phyloP scores from a whole-genome alignment of 75 land plant species.

The Sequoia sempervirens region DNA sequence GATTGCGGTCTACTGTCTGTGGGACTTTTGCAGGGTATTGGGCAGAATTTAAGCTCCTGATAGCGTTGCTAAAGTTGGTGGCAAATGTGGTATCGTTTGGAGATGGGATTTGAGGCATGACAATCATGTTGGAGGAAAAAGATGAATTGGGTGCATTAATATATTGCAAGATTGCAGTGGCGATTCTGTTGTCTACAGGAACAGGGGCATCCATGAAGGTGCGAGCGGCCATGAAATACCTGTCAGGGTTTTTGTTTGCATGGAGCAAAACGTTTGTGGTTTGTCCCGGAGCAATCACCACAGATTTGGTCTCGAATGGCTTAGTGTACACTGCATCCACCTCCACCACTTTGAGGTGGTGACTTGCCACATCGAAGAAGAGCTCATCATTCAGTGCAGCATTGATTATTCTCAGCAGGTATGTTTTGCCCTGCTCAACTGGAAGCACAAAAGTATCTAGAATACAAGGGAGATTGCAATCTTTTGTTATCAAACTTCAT shows the following conservation, averaged over 20 bases:
- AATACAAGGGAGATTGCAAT: background rate
- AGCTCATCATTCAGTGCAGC: slow-evolving; percentile 35
- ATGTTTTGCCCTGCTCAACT: slow-evolving; percentile 37
- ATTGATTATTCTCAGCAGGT: slow-evolving; percentile 40
- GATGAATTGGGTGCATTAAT: background rate
- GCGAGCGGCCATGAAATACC: slow-evolving; percentile 28
- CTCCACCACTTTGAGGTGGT: slow-evolving; percentile 21
- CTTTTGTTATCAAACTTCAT: background rate
- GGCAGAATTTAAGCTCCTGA: slow-evolving; percentile 38
- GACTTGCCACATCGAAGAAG: slow-evolving; percentile 19
- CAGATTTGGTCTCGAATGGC: slow-evolving; percentile 7
- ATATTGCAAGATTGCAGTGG: slow-evolving; percentile 39
- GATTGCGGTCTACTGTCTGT: slow-evolving; percentile 16
- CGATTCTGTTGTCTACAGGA: slow-evolving; percentile 31
- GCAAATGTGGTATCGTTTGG: slow-evolving; percentile 42
- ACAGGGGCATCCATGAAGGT: slow-evolving; percentile 19
- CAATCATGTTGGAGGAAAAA: background rate
- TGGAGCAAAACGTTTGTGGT: slow-evolving; percentile 16
- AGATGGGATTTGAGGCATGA: slow-evolving; percentile 33
- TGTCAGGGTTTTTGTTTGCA: slow-evolving; percentile 5
- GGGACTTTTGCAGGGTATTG: slow-evolving; percentile 56
- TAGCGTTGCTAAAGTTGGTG: slow-evolving; percentile 19
- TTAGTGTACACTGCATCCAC: slow-evolving; percentile 19
- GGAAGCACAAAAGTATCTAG: slow-evolving; percentile 41
- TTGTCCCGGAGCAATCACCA: slow-evolving; percentile 21